Evolutionary conservation across 306 rosid species (phyloP).

Genomic region (Rubus parviflorus): DNA sequence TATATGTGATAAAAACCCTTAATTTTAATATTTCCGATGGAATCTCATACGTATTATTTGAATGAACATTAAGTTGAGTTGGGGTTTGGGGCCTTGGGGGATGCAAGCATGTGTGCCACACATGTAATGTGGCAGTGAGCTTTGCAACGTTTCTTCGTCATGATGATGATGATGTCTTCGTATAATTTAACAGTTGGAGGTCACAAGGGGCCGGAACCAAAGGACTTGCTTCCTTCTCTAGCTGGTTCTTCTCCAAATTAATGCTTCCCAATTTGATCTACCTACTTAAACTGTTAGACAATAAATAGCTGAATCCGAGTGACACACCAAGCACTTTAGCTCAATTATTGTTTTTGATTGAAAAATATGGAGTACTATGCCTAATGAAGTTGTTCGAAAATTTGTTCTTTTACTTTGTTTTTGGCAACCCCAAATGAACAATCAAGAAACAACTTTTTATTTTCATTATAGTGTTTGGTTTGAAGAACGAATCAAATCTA

Average conservation of each 20-base stretch:
- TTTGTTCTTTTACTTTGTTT: not conserved
- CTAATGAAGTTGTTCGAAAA: not conserved
- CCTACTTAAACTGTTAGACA: not conserved
- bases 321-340: not conserved
- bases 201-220: not conserved
- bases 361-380: not conserved
- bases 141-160: not conserved
- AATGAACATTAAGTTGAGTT: not conserved
- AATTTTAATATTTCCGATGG: too few species aligned
- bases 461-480: too few species aligned
- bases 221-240: not conserved
- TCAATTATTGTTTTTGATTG: too few species aligned
- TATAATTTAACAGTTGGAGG: not conserved
- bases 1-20: too few species aligned
- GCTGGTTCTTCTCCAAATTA: not conserved
- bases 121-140: constrained; percentile 5
- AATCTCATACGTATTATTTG: not conserved
- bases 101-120: constrained; percentile 1
- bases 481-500: too few species aligned
- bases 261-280: not conserved
- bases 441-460: too few species aligned
- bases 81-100: not conserved
- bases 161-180: not conserved
- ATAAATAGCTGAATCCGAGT: not conserved
- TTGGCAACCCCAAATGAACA: too few species aligned